These are phyloP conservation scores for Wickerhamiella azymoides DNA, from an alignment of 805 yeast species.

Conservation along the genomic window DNA sequence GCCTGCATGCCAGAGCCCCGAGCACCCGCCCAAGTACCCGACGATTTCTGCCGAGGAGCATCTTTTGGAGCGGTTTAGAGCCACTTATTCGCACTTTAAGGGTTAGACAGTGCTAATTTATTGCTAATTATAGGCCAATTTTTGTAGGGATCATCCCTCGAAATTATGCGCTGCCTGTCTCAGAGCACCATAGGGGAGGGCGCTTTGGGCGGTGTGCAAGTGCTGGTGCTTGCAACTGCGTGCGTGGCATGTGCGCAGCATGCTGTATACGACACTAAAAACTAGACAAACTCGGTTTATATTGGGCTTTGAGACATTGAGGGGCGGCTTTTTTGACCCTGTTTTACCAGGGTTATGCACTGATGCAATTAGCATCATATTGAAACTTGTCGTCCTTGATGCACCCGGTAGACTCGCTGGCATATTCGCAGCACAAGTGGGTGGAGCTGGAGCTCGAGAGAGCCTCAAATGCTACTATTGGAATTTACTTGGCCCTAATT, in stretches of 20 bases:
- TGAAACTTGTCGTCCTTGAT: background rate
- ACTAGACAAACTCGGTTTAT: too few species aligned
- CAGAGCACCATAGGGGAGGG: background rate
- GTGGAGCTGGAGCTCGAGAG: background rate
- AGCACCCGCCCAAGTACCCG: constrained; percentile 6
- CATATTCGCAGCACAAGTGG: background rate
- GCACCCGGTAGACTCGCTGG: background rate
- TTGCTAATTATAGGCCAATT: background rate
- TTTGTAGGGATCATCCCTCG: background rate
- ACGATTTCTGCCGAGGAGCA: constrained; percentile 4
- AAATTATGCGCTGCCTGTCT: background rate
- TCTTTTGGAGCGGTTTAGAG: constrained; percentile 4
- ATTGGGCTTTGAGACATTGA: too few species aligned
- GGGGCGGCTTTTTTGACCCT: too few species aligned
- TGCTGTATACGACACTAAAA: too few species aligned
- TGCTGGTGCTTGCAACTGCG: background rate
- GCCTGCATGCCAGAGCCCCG: constrained; percentile 5
- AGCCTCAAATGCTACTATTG: background rate
- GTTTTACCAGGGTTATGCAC: background rate
- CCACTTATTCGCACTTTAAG: constrained; percentile 10
- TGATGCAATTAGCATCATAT: background rate
- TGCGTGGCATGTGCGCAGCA: background rate
- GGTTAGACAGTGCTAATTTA: background rate
- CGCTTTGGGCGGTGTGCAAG: background rate
- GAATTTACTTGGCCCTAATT: background rate